These are phyloP conservation scores for Geranomyces variabilis DNA, from an alignment of 192 early-diverging fungal species.

Conservation along the genomic window DNA sequence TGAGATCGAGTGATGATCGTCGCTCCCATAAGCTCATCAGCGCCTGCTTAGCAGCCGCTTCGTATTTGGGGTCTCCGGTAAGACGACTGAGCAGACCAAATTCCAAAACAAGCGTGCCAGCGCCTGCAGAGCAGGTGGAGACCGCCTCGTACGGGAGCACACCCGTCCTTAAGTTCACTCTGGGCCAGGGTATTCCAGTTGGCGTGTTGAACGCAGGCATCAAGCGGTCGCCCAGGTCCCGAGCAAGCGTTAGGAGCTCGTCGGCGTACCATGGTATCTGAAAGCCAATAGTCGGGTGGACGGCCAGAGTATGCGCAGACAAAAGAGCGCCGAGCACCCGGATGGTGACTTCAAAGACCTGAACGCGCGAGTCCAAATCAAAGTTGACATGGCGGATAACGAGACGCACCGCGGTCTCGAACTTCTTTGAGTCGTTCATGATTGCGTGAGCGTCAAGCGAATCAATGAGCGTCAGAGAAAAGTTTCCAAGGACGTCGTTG, in stretches of 20 bases:
- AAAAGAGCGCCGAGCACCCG: slow-evolving; percentile 86
- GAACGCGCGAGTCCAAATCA: slow-evolving; percentile 83
- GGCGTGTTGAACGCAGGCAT: slow-evolving; percentile 87
- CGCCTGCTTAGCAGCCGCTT: slow-evolving; percentile 57
- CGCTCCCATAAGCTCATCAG: slow-evolving; percentile 77
- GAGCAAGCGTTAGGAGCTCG: slow-evolving; percentile 77
- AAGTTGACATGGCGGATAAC: slow-evolving; percentile 72
- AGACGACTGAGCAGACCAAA: slow-evolving; percentile 90
- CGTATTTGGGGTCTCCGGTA: slow-evolving; percentile 77
- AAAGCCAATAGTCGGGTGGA: slow-evolving; percentile 62
- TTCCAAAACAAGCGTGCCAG: slow-evolving; percentile 89
- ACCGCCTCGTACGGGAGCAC: slow-evolving; percentile 67
- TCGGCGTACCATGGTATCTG: slow-evolving; percentile 71
- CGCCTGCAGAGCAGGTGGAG: slow-evolving; percentile 83
- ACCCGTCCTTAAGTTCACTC: slow-evolving; percentile 84
- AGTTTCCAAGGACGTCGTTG: slow-evolving; percentile 82
- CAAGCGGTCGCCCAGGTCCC: slow-evolving; percentile 79
- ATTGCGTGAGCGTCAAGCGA: slow-evolving; percentile 84
- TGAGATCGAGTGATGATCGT: slow-evolving; percentile 71
- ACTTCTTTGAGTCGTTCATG: slow-evolving; percentile 67
- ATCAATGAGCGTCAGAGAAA: slow-evolving; percentile 90
- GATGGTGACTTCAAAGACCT: slow-evolving; percentile 96
- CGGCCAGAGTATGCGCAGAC: slow-evolving; percentile 85
- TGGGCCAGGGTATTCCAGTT: slow-evolving; percentile 80
- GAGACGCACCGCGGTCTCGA: slow-evolving; percentile 65